Evolutionary conservation across 192 early-diverging fungal species (phyloP), one percentile per base, ranked within the genome.

Genomic region (Bifiguratus adelaidae): DNA sequence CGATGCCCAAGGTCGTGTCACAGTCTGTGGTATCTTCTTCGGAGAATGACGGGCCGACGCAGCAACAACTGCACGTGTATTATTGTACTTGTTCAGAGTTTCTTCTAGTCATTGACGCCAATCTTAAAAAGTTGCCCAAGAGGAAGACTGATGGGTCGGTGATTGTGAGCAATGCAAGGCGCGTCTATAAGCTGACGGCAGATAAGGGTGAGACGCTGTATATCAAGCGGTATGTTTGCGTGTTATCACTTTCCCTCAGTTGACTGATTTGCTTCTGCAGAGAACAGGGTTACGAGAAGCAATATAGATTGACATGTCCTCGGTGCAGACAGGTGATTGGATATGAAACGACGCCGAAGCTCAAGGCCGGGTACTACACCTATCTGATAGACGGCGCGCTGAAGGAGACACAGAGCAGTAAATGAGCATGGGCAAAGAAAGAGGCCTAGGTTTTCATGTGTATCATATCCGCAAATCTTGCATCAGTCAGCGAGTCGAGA

Each of bases 71-170:
- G 28, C 72, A 74, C 41, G 70, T 72, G 7, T 78, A 78, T 42
- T 78, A 78, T 29, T 78, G 76, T 41, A 50, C 74, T 13, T 78
- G 76, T 45, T 73, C 70, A 35, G 76, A 78, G 52, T 78, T 78
- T 51, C 59, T 78, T 50, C 59, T 78, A 6, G 76, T 74, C 4
- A 78, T 78, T 50, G 72, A 74, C 50, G 57, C 54, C 5, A 65
- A 67, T 24, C 45, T 78, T 19, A 60, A 54, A 28, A 54, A 62
- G 44, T 41, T 78, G 40, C 76, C 76, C 32, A 35, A 57, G 44
- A 58, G 76, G 41, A 54, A 52, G 26, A 70, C 66, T 6, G 76
- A 78, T 36, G 63, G 67, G 8, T 61, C 72, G 9, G 44, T 65
- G 35, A 63, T 75, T 35, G 46, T 78, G 7, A 47, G 58, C 3